phyloP scores from a whole-genome alignment of 805 yeast genomes.

The Yarrowia deformans region DNA sequence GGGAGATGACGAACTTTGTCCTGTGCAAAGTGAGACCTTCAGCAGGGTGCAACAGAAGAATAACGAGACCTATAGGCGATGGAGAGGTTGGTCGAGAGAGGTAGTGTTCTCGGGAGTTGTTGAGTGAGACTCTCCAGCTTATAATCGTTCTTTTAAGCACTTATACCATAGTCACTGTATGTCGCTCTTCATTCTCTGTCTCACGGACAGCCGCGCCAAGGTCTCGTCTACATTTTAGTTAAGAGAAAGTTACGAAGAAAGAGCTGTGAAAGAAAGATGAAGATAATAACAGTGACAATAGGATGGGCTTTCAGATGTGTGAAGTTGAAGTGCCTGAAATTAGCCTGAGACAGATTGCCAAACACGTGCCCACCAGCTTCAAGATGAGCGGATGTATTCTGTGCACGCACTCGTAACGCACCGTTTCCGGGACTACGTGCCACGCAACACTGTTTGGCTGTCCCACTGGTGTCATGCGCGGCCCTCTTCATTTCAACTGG shows the following conservation, averaged over 20 bases:
- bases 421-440: conserved; percentile 18
- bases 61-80: too few species aligned
- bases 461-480: conserved; percentile 10
- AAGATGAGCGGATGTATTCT: too few species aligned
- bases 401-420: too few species aligned
- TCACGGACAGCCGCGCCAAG: too few species aligned
- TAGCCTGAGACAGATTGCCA: neutral
- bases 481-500: conserved; percentile 19
- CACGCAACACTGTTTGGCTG: conserved; percentile 19
- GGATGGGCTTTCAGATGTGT: neutral
- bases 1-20: neutral
- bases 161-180: too few species aligned
- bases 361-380: neutral
- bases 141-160: too few species aligned
- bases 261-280: conserved; percentile 2
- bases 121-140: too few species aligned
- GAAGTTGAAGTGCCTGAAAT: neutral
- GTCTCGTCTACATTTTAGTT: too few species aligned
- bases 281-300: neutral
- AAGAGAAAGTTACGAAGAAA: neutral
- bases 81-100: too few species aligned
- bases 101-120: too few species aligned
- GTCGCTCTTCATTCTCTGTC: too few species aligned
- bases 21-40: neutral
- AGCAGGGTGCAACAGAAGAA: too few species aligned